A percentile compares a stretch with the other conserved stretches of the same genome.
These are phyloP conservation scores for Beauveria medogensis DNA, from an alignment of 2,329 filamentous ascomycete species.

Conservation along the genomic window DNA sequence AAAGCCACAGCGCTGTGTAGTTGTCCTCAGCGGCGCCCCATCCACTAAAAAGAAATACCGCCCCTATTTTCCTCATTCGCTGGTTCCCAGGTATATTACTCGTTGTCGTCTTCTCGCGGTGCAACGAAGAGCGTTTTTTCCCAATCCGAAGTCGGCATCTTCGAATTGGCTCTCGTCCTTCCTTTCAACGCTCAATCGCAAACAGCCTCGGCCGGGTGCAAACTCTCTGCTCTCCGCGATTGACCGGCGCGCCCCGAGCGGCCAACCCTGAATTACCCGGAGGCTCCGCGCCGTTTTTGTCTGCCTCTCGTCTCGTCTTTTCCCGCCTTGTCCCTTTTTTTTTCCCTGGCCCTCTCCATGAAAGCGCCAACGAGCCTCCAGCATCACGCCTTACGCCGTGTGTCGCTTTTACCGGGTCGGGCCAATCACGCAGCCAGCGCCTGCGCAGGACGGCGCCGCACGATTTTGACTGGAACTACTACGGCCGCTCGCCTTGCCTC, in stretches of 20 bases:
- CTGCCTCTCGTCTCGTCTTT: too few species aligned
- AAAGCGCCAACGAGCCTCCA: neutral
- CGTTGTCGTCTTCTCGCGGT: neutral
- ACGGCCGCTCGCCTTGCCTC: neutral
- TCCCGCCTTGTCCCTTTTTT: neutral
- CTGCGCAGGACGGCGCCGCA: neutral
- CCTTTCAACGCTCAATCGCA: neutral
- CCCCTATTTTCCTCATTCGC: neutral
- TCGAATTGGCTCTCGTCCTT: neutral
- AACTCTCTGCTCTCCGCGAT: neutral
- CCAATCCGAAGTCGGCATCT: neutral
- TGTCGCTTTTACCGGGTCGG: neutral
- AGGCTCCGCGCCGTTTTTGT: neutral
- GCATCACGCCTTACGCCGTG: conserved; percentile 6
- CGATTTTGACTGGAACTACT: neutral
- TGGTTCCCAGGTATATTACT: neutral
- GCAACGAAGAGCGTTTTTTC: neutral
- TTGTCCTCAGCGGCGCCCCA: neutral
- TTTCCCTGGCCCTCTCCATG: neutral
- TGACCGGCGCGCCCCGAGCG: neutral
- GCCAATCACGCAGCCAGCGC: conserved; percentile 5
- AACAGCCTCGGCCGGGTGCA: neutral
- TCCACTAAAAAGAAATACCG: neutral
- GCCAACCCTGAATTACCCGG: neutral
- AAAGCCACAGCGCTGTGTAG: neutral